Conservation (phyloP, 352 stramenopile species). For the Phytopythium kandeliae region DNA sequence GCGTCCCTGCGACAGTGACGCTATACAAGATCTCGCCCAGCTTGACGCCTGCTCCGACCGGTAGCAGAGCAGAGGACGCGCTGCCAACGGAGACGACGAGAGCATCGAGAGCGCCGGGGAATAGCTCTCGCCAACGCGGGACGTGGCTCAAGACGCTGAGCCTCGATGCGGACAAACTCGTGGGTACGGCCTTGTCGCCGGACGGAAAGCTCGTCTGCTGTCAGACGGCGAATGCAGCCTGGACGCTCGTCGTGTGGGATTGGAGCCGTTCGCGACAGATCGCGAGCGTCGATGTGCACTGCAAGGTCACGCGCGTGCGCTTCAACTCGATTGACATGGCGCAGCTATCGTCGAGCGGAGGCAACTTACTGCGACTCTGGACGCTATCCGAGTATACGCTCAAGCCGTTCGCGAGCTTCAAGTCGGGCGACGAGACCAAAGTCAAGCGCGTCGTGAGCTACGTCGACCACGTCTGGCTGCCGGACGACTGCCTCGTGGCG, state of each 20-base stretch:
- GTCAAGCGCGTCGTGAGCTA: slow-evolving; percentile 41
- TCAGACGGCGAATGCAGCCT: slow-evolving; percentile 44
- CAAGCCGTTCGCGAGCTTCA: slow-evolving; percentile 68
- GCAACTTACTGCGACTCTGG: slow-evolving; percentile 68
- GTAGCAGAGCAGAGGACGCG: slow-evolving; percentile 1
- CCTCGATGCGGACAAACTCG: slow-evolving; percentile 48
- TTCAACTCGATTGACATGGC: slow-evolving; percentile 81
- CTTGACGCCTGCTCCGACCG: not conserved
- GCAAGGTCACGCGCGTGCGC: slow-evolving; percentile 56
- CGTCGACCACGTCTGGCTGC: slow-evolving; percentile 67
- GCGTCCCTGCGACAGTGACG: slow-evolving; percentile 21
- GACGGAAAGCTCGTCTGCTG: slow-evolving; percentile 65
- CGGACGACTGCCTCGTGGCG: slow-evolving; percentile 54
- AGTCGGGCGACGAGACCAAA: slow-evolving; percentile 62
- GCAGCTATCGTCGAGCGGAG: slow-evolving; percentile 66
- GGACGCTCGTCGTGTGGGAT: slow-evolving; percentile 71
- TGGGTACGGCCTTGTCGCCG: slow-evolving; percentile 45
- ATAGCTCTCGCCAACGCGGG: slow-evolving; percentile 2
- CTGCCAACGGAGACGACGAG: slow-evolving; percentile 5
- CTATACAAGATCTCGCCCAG: slow-evolving; percentile 22
- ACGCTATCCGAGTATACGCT: slow-evolving; percentile 68
- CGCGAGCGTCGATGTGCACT: slow-evolving; percentile 57
- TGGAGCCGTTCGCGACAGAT: slow-evolving; percentile 66
- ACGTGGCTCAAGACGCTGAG: slow-evolving; percentile 37
- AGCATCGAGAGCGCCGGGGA: not conserved